Evolutionary conservation across 805 yeast species (phyloP), one percentile per base, ranked within the genome.

Genomic region (Sugiyamaella chiloensis): DNA sequence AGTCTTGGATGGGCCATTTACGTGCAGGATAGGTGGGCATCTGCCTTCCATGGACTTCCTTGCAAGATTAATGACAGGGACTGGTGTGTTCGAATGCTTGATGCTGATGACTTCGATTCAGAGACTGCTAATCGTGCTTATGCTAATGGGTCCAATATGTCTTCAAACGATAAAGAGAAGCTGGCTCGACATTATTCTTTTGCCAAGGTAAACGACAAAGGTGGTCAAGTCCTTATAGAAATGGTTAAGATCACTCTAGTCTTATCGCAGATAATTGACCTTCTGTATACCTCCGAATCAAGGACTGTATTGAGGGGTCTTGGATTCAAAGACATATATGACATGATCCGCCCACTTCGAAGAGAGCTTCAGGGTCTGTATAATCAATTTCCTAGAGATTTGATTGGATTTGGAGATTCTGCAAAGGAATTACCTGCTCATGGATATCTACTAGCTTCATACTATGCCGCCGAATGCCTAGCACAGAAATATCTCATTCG

Each of bases 1-100:
- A 50, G 56, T n/a, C 56, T 57, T n/a, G 60, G 59, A 6, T 59
- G 62, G 62, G 62, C 62, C 5, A 47, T 59, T 2, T 59, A 53
- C 39, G 53, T 57, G 14, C 60, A 56, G 35, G 62, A 59, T 32
- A 42, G 54, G 5, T 59, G 61, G 62, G 53, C 51, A 11, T 52
- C 60, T 17, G 52, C 53, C 9, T 55, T 57, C 31, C 55, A 54
- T 14, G 60, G 60, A 5, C 46, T 60, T 12, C 61, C 60, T 8
- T 49, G 57, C 19, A 56, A 47, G 24, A 57, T 58, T 20, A 54
- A 55, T 24, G 57, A 55, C 36, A 47, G 54, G 39, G 58, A 58
- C 44, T 58, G 60, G 60, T 51, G 53, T 8, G 61, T 58, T 9
- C 53, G 54, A 2, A 46, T 50, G 55, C 58, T 58, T 5, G 57